Percentiles rank a stretch among this genome's conserved stretches.
Evolutionary conservation across 2,329 filamentous ascomycete genomes (phyloP).

Genomic region (Bipolaris victoriae): DNA sequence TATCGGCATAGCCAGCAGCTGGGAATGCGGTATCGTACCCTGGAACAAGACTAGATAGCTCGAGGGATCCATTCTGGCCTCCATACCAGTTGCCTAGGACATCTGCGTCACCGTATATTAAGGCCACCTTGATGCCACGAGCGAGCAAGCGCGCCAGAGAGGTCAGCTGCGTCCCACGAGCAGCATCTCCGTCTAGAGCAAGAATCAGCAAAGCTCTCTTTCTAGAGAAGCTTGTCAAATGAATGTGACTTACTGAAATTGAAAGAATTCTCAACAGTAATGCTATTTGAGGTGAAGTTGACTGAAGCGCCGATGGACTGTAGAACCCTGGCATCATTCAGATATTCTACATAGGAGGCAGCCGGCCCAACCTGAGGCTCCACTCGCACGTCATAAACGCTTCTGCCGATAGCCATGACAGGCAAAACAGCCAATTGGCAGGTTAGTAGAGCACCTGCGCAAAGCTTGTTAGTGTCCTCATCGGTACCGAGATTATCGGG

Average conservation of each 20-base stretch:
- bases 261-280: conserved; percentile 52
- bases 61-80: conserved; percentile 71
- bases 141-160: conserved; percentile 53
- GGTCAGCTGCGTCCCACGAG: conserved; percentile 49
- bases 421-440: conserved; percentile 27
- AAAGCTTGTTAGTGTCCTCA: conserved; percentile 34
- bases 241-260: conserved; percentile 21
- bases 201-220: conserved; percentile 10
- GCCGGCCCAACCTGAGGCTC: conserved; percentile 44
- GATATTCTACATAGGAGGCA: conserved; percentile 58
- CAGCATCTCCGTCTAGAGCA: conserved; percentile 52
- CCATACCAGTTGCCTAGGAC: conserved; percentile 69
- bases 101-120: conserved; percentile 71
- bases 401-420: conserved; percentile 31
- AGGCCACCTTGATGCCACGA: conserved; percentile 61
- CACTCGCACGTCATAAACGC: conserved; percentile 56
- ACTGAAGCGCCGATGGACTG: conserved; percentile 58
- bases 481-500: conserved; percentile 45
- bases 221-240: too few species aligned
- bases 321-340: conserved; percentile 56
- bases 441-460: conserved; percentile 22
- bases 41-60: conserved; percentile 53
- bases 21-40: conserved; percentile 63
- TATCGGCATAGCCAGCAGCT: conserved; percentile 72
- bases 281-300: conserved; percentile 56